Percentiles rank a stretch among this genome's conserved stretches.
Conservation (phyloP, 2,329 filamentous ascomycete genomes). For the Penicillium sp. region DNA sequence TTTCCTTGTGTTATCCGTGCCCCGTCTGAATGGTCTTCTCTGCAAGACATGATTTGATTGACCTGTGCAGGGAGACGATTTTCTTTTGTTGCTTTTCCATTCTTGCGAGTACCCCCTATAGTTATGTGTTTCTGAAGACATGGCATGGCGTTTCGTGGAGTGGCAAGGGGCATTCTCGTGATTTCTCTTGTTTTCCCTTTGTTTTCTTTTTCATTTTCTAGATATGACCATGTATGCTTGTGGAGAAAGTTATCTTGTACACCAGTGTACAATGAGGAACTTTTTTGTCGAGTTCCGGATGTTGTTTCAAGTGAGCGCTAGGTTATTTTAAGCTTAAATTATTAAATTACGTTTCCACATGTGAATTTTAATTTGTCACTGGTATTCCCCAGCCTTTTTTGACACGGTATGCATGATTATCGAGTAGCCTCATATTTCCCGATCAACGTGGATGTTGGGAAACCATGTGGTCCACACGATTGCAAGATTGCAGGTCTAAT, state of each 20-base stretch:
- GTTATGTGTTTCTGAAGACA: constrained; percentile 19
- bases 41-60: not conserved
- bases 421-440: too few relatives aligned
- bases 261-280: not conserved
- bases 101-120: constrained; percentile 25
- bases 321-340: not conserved
- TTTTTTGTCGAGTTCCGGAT: not conserved
- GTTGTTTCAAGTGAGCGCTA: not conserved
- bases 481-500: too few relatives aligned
- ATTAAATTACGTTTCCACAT: not conserved
- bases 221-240: not conserved
- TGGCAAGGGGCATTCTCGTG: constrained; percentile 12
- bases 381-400: not conserved
- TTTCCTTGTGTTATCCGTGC: not conserved
- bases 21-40: not conserved
- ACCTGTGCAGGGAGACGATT: not conserved
- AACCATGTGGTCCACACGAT: too few relatives aligned
- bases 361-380: not conserved
- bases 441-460: too few relatives aligned
- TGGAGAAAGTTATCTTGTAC: not conserved
- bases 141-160: constrained; percentile 24
- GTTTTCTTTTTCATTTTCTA: not conserved
- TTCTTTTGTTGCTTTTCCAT: not conserved
- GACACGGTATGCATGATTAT: not conserved
- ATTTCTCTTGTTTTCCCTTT: not conserved